Evolutionary conservation across 2,329 filamentous ascomycete genomes (phyloP).

Genomic region (Sporothrix humicola): DNA sequence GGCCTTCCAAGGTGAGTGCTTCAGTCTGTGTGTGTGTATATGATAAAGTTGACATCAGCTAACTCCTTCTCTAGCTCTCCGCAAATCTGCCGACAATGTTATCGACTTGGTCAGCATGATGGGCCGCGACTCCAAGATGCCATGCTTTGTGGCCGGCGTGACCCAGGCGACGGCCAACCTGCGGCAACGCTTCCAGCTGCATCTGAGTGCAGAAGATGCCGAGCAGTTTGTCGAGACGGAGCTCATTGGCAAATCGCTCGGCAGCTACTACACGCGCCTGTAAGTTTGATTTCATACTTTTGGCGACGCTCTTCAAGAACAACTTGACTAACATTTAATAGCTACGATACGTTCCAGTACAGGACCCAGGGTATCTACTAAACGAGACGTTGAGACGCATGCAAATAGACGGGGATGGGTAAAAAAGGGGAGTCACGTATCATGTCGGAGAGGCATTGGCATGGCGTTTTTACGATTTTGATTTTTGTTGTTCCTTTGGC

Average conservation of each 20-base stretch:
- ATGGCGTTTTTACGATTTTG: conserved; percentile 31
- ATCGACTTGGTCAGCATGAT: conserved; percentile 84
- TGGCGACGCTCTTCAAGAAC: no score
- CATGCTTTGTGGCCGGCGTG: conserved; percentile 79
- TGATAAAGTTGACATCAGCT: conserved; percentile 22
- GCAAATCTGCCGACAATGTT: conserved; percentile 78
- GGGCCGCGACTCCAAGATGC: conserved; percentile 83
- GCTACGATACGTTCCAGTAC: conserved; percentile 81
- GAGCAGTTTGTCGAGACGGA: conserved; percentile 81
- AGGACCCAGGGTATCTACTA: conserved; percentile 86
- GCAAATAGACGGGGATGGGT: background rate
- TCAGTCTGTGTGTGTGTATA: no score
- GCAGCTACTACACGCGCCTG: conserved; percentile 86
- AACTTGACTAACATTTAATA: background rate
- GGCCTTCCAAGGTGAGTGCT: conserved; percentile 72
- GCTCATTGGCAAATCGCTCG: conserved; percentile 78
- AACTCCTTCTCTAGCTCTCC: conserved; percentile 56
- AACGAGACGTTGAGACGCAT: background rate
- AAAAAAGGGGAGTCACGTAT: background rate
- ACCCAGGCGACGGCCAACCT: conserved; percentile 71
- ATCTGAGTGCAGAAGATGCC: conserved; percentile 81
- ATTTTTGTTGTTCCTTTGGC: background rate
- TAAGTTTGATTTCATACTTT: conserved; percentile 43
- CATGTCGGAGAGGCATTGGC: conserved; percentile 29
- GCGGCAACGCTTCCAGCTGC: conserved; percentile 77